Evolutionary conservation across 2,329 filamentous ascomycete species (phyloP).

Genomic region (Colletotrichum viniferum): DNA sequence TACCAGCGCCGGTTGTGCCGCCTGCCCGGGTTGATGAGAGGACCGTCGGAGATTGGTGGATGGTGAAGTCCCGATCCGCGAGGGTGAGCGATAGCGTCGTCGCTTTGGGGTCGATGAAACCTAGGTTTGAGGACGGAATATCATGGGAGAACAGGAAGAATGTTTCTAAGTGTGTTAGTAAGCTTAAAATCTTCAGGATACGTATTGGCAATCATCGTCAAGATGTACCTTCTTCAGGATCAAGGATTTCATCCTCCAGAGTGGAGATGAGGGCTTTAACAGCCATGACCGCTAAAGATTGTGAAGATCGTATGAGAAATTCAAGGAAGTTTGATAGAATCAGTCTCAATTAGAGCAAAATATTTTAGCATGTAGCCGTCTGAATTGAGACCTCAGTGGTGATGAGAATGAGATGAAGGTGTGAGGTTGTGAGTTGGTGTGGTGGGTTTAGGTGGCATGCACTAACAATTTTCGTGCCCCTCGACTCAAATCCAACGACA

Average conservation of each 20-base stretch:
- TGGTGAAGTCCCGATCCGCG: slow-evolving; percentile 70
- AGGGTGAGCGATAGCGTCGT: slow-evolving; percentile 70
- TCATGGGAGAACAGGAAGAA: slow-evolving; percentile 84
- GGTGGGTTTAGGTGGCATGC: background rate
- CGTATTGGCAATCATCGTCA: rapidly evolving
- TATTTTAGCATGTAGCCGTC: background rate
- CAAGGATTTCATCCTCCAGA: slow-evolving; percentile 49
- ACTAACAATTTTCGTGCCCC: background rate
- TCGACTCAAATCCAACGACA: background rate
- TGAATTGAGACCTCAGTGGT: background rate
- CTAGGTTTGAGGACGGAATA: slow-evolving; percentile 77
- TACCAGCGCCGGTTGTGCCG: slow-evolving; percentile 59
- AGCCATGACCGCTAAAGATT: background rate
- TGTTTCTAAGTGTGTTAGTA: slow-evolving; percentile 65
- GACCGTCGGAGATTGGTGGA: slow-evolving; percentile 84
- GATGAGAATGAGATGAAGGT: background rate
- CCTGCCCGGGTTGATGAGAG: slow-evolving; percentile 76
- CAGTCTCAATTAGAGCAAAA: background rate
- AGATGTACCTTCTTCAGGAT: slow-evolving; percentile 51
- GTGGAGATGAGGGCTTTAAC: slow-evolving; percentile 29
- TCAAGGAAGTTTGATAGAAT: background rate
- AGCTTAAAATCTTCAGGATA: background rate
- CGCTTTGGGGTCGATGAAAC: slow-evolving; percentile 80
- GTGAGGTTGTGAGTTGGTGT: background rate
- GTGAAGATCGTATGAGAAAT: background rate